A percentile compares a stretch with the other conserved stretches of the same genome.
Evolutionary conservation across 331 rosid species (phyloP).

Genomic region (Malus hybrid): DNA sequence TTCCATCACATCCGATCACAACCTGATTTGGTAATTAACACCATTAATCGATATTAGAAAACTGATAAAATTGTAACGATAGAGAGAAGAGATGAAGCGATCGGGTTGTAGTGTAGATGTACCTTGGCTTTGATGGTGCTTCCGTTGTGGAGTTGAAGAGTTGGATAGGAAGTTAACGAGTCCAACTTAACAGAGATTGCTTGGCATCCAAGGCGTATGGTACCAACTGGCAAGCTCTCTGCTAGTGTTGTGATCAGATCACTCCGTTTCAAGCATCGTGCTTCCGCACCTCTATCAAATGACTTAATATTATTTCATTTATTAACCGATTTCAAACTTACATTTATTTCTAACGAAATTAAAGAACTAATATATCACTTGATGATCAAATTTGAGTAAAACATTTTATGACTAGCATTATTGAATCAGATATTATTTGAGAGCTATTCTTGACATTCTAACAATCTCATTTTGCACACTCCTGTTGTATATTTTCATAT

Average conservation of each 20-base stretch:
- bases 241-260: background rate
- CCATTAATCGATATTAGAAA: too few species aligned
- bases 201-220: slow-evolving; percentile 17
- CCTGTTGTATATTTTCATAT: too few species aligned
- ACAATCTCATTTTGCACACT: background rate
- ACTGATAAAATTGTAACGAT: background rate
- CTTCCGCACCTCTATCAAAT: background rate
- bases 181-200: slow-evolving; percentile 33
- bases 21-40: slow-evolving; percentile 11
- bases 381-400: background rate
- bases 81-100: background rate
- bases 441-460: too few species aligned
- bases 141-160: too few species aligned
- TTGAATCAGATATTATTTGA: background rate
- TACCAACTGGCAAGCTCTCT: slow-evolving; percentile 21
- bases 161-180: slow-evolving; percentile 12
- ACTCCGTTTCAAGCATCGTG: too few species aligned
- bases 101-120: background rate
- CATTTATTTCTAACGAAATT: background rate
- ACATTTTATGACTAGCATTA: background rate
- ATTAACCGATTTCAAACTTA: background rate
- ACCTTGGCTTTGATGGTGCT: background rate
- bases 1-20: slow-evolving; percentile 63
- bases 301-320: background rate
- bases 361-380: background rate